phyloP scores from a whole-genome alignment of 805 yeast species.

The Cyberlindnera americana region DNA sequence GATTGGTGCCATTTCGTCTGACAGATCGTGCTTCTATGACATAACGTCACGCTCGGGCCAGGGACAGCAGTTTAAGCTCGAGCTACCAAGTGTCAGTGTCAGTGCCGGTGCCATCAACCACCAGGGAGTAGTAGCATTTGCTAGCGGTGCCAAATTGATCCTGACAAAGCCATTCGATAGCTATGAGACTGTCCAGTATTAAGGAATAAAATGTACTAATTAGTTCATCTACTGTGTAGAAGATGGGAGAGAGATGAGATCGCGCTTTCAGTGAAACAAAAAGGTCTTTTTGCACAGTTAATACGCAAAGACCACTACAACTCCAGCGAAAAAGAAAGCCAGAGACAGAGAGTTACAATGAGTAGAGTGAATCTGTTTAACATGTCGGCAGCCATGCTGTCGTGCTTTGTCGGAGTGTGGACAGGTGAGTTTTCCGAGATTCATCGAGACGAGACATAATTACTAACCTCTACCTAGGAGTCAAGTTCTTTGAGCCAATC shows the following conservation, averaged over 20 bases:
- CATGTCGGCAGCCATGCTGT: conserved; percentile 23
- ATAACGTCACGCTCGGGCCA: conserved; percentile 19
- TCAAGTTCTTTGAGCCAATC: conserved; percentile 71
- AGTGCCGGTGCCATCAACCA: conserved; percentile 24
- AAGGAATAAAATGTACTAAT: not conserved
- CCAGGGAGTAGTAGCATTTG: conserved; percentile 24
- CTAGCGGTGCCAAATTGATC: conserved; percentile 22
- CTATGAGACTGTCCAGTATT: conserved; percentile 25
- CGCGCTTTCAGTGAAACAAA: conserved; percentile 1
- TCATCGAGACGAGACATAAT: no score
- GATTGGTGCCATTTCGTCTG: conserved; percentile 22
- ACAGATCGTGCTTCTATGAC: conserved; percentile 26
- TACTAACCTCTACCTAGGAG: conserved; percentile 33
- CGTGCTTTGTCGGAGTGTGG: conserved; percentile 40
- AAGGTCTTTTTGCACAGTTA: not conserved
- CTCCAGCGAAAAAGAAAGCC: no score
- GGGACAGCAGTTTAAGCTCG: conserved; percentile 20
- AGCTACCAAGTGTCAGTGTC: conserved; percentile 20
- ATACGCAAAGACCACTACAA: no score
- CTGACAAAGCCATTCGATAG: conserved; percentile 26
- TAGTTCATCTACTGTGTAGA: no score
- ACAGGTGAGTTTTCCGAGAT: conserved; percentile 31
- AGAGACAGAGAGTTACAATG: no score
- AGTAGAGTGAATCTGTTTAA: conserved; percentile 29
- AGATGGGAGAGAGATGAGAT: no score